Conservation (phyloP, 176 grass and related monocot genomes). For the Oryza punctata region DNA sequence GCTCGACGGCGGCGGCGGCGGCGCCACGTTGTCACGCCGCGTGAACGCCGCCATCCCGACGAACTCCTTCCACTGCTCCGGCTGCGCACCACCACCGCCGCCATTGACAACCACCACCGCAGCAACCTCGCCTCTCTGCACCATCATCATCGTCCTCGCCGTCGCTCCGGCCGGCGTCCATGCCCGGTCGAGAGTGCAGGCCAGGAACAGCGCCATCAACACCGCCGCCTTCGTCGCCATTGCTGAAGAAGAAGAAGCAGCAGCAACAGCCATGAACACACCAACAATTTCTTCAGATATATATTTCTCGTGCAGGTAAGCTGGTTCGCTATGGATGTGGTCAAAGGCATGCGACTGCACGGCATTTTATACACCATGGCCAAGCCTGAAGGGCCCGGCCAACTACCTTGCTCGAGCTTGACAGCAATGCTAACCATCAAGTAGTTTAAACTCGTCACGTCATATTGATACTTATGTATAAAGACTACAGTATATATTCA, state of each 20-base stretch:
- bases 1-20: background rate
- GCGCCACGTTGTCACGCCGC: background rate
- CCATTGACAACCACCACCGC: background rate
- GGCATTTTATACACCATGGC: slow-evolving; percentile 21
- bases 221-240: background rate
- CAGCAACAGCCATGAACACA: background rate
- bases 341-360: slow-evolving; percentile 8
- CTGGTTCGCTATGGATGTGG: background rate
- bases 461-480: no score
- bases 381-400: background rate
- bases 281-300: background rate
- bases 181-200: background rate
- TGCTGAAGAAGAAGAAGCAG: slow-evolving; percentile 17
- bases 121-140: slow-evolving; percentile 14
- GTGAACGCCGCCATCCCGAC: slow-evolving; percentile 19
- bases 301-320: background rate
- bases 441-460: no score
- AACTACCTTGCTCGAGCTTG: background rate
- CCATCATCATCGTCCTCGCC: background rate
- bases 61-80: background rate
- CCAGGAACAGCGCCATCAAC: background rate
- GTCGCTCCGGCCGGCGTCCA: slow-evolving; percentile 15
- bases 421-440: slow-evolving; percentile 13
- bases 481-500: no score
- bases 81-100: background rate